Base-by-base conservation (phyloP, 306 rosid genomes). In the Cotoneaster glaucophyllus region DNA sequence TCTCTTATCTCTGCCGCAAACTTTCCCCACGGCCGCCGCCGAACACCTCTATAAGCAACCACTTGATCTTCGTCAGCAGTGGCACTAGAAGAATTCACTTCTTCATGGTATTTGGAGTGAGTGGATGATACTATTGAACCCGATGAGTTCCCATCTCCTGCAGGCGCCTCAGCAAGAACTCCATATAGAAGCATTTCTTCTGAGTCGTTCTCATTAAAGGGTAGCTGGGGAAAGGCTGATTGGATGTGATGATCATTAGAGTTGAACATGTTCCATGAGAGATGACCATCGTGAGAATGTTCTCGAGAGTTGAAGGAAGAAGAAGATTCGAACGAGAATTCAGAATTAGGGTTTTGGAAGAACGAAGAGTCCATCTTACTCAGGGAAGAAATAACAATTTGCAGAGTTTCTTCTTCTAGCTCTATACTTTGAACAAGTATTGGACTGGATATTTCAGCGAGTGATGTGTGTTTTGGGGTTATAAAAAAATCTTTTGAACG, bases 1-100 rank as follows among this genome's bases (percentile, higher is more conserved):
- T 90, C 93, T 52, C 91, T 82, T 68, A 90, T 90, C 87, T 90
- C 96, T 6, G 96, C 93, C 2, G 92, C 92, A 31, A 37, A 90
- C 57, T 90, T 90, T 39, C 96, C 96, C 96, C 93, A 90, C 2
- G 93, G 93, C 78, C 91, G 74, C 80, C 84, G 75, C 39, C 93
- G 61, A 2, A 88, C 96, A 3, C 96, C 96, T 77, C 96, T 70
- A 74, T 85, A 86, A 0, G 85, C 58, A 9, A 73, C 64, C 39
- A 18, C 53, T 56, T 50, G 68, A 2, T 76, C 81, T 12, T 29
- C 52, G 1, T 25, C 54, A 10, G 11, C 34, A n/a, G 68, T 67
- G 25, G 76, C 41, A 13, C 34, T 61, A 11, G 86, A 79, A 72
- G 87, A 81, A 66, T 73, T 78, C 41, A 75, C 89, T 66, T 81